Evolutionary conservation across 768 basidiomycete genomes (phyloP).

Genomic region (Suillus subaureus): DNA sequence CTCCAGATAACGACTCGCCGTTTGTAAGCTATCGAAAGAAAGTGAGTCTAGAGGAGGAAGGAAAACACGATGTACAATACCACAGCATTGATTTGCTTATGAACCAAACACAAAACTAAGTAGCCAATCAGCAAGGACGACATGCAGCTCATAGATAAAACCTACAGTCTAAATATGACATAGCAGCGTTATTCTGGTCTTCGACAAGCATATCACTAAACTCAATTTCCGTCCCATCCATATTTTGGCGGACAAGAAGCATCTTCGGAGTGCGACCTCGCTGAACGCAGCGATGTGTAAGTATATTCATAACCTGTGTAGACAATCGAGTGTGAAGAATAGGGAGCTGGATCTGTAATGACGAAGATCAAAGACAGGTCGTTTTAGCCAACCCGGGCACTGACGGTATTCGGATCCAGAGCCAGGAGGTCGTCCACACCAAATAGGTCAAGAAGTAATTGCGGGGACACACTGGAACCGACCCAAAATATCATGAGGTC

Average conservation of each 20-base stretch:
- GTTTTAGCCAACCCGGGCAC: conserved; percentile 20
- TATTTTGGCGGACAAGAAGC: conserved; percentile 84
- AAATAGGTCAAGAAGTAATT: conserved; percentile 81
- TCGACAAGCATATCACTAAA: conserved; percentile 97
- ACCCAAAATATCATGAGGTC: conserved; percentile 90
- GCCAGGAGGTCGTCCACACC: conserved; percentile 77
- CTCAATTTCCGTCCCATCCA: conserved; percentile 92
- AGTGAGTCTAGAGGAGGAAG: conserved; percentile 7
- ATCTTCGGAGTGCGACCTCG: conserved; percentile 61
- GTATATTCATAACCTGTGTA: conserved; percentile 80
- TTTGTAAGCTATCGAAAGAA: conserved; percentile 27
- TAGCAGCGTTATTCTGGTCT: conserved; percentile 94
- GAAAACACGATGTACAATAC: conserved; percentile 18
- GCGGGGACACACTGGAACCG: conserved; percentile 79
- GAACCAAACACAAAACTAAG: conserved; percentile 35
- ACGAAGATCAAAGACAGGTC: conserved; percentile 7
- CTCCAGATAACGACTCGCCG: conserved; percentile 31
- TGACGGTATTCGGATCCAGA: conserved; percentile 71
- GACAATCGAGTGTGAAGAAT: conserved; percentile 75
- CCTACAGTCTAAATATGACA: conserved; percentile 90
- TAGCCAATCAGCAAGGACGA: background rate
- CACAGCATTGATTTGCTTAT: conserved; percentile 34
- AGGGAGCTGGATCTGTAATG: conserved; percentile 66
- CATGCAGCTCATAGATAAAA: conserved; percentile 16
- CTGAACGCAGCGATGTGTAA: conserved; percentile 64